Base-by-base conservation (phyloP, 371 early-diverging fungal genomes). In the Mortierella sp. region DNA sequence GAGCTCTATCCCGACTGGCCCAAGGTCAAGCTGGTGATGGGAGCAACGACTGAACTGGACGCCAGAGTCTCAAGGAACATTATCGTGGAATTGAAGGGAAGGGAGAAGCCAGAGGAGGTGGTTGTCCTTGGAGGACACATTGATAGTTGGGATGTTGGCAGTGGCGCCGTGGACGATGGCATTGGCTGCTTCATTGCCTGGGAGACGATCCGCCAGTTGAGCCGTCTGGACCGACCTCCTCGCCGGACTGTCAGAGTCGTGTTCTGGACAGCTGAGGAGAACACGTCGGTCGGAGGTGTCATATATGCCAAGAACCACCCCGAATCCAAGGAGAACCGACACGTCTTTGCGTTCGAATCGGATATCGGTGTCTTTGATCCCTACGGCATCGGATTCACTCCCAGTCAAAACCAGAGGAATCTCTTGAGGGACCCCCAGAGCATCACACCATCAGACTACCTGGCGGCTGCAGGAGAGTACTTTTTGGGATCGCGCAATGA, bases 71-170 rank as follows among this genome's bases (percentile, higher is more conserved):
- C 87, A 39, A 65, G 85, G 50, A 91, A 91, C 71, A 68, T 89
- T 24, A 86, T 91, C 39, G 70, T 89, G n/a, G 91, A 91, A 47
- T 24, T 91, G 40, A 85, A 80, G 66, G 91, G 91, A 26, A 55
- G 81, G 19, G 89, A 88, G 44, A 70, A 64, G 0, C 87, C 89
- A 8, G 85, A 89, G 10, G 88, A 90, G 71, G 73, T 90, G 3
- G 88, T 91, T 16, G 78, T 90, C n/a, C 64, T 91, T 40, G 86
- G 91, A 71, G 91, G 91, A 24, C 91, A 90, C 68, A 87, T 90
- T 72, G 90, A 90, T 66, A 88, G 88, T 29, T 91, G 91, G 90
- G 91, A 91, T 64, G 79, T 89, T 37, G 91, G 91, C 1, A 86
- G 85, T 4, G 90, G 91, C 0, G 89, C 89, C 1, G 78, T 86